phyloP scores from a whole-genome alignment of 2,329 filamentous ascomycete genomes.

The Alternaria longipes region DNA sequence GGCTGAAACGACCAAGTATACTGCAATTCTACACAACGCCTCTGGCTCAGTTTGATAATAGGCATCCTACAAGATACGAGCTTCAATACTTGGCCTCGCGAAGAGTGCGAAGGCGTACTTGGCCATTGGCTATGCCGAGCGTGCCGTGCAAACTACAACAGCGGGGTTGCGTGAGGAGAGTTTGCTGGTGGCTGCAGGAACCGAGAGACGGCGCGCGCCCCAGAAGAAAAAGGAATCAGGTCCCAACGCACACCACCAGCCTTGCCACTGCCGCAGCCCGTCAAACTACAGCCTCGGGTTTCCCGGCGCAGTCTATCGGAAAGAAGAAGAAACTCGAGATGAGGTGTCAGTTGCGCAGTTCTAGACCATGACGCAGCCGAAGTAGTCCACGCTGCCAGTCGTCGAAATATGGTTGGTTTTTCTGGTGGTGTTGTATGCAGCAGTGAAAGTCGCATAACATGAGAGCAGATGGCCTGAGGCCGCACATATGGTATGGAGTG shows the following conservation, averaged over 20 bases:
- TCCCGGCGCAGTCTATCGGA: background rate
- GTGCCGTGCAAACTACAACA: conserved; percentile 5
- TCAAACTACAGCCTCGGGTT: background rate
- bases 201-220: conserved; percentile 9
- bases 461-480: conserved; percentile 7
- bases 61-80: conserved; percentile 26
- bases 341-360: background rate
- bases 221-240: background rate
- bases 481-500: conserved; percentile 8
- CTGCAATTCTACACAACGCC: conserved; percentile 3
- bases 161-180: conserved; percentile 2
- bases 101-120: conserved; percentile 9
- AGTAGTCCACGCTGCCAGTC: background rate
- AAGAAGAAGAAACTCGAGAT: background rate
- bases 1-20: conserved; percentile 17
- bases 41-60: conserved; percentile 1
- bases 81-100: conserved; percentile 25
- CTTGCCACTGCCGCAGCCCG: background rate
- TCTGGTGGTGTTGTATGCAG: background rate
- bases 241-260: background rate
- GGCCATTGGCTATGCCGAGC: conserved; percentile 10
- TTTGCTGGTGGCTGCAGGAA: conserved; percentile 13
- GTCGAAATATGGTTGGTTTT: background rate
- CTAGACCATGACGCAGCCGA: background rate
- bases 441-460: background rate